These are phyloP conservation scores for Aegilops sharonensis DNA, from an alignment of 176 grass and related monocot species.

Conservation along the genomic window DNA sequence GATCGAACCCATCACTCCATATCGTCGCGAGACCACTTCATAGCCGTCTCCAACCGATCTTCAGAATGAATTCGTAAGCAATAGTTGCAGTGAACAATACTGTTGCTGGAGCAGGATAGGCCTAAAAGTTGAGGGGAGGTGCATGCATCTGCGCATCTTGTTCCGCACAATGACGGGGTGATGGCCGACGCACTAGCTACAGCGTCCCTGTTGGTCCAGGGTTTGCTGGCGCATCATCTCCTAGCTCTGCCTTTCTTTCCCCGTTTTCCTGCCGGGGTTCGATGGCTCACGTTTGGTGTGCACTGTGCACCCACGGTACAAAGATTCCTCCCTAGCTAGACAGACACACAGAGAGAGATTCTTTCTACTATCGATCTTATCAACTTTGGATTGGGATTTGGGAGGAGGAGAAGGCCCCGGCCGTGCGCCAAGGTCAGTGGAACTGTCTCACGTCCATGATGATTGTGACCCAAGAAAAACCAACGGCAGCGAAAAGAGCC, in stretches of 20 bases:
- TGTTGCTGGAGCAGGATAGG: background rate
- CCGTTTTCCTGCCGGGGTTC: too few species aligned
- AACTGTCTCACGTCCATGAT: slow-evolving; percentile 20
- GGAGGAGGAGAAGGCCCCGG: background rate
- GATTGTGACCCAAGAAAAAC: background rate
- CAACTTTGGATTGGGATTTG: background rate
- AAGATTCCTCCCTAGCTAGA: background rate
- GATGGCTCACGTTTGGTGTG: slow-evolving; percentile 15
- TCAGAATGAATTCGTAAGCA: background rate
- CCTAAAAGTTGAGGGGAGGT: background rate
- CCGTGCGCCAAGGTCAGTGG: slow-evolving; percentile 16
- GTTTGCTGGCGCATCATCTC: background rate
- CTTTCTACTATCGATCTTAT: background rate
- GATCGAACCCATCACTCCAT: too few species aligned
- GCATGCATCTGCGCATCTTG: background rate
- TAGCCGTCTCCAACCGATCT: background rate
- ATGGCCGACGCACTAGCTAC: background rate
- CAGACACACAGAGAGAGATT: background rate
- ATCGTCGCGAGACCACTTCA: too few species aligned
- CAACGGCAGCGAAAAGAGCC: background rate
- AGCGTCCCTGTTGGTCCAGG: background rate
- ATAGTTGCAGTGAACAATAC: background rate
- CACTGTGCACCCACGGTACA: background rate
- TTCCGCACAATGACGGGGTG: background rate
- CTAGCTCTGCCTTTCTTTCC: background rate